These are phyloP conservation scores for Agrocybe pediades DNA, from an alignment of 768 basidiomycete genomes.

Conservation along the genomic window DNA sequence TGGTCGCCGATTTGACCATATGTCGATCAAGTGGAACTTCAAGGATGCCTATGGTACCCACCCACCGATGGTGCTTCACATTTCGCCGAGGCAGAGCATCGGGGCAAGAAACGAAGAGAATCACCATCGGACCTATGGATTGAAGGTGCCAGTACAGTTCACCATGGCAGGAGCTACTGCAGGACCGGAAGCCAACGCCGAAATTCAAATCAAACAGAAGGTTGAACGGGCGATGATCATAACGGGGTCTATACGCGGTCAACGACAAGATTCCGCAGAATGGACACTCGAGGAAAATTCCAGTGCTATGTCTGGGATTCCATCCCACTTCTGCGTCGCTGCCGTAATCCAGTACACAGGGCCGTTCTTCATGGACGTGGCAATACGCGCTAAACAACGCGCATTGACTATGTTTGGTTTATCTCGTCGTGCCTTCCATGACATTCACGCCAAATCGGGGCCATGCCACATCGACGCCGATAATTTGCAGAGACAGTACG, in stretches of 20 bases:
- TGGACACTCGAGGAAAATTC: slow-evolving; percentile 18
- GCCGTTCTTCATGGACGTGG: slow-evolving; percentile 16
- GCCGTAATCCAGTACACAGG: slow-evolving; percentile 14
- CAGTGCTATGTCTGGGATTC: slow-evolving; percentile 16
- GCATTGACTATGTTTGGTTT: background rate
- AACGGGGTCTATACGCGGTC: slow-evolving; percentile 16
- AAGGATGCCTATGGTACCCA: background rate
- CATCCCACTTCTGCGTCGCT: slow-evolving; percentile 18
- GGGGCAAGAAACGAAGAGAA: slow-evolving; percentile 16
- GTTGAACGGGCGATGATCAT: slow-evolving; percentile 15
- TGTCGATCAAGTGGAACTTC: slow-evolving; percentile 16
- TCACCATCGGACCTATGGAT: slow-evolving; percentile 7
- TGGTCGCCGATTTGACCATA: slow-evolving; percentile 10
- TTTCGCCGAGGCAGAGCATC: slow-evolving; percentile 15
- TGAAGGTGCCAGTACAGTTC: slow-evolving; percentile 10
- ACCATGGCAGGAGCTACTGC: slow-evolving; percentile 7
- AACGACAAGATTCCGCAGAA: slow-evolving; percentile 13
- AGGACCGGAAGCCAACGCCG: slow-evolving; percentile 12
- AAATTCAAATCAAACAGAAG: slow-evolving; percentile 7
- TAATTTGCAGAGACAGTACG: background rate
- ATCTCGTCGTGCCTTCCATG: background rate
- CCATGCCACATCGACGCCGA: slow-evolving; percentile 10
- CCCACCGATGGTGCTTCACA: slow-evolving; percentile 7
- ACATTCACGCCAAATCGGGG: slow-evolving; percentile 6
- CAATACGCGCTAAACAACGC: slow-evolving; percentile 12